Conservation (phyloP, 177 flowering plant species). For the Telopea speciosissima region DNA sequence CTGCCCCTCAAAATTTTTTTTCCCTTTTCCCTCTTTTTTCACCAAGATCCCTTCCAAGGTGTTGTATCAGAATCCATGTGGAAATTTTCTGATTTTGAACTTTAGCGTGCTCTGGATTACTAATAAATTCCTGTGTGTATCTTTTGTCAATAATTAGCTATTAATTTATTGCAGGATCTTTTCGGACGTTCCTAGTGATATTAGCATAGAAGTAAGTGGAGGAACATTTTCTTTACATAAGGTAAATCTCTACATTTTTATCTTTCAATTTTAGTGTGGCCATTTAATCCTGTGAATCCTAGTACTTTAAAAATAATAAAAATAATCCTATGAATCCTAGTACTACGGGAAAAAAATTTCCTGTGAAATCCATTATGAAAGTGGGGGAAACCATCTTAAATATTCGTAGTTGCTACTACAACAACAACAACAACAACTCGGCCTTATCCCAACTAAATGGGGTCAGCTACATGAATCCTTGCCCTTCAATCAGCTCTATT, state of each 20-base stretch:
- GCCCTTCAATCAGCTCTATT: no score
- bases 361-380: not conserved
- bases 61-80: not conserved
- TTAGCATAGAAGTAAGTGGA: slow-evolving; percentile 53
- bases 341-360: no score
- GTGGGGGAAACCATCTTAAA: not conserved
- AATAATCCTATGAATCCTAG: not conserved
- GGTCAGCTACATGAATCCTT: no score
- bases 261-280: not conserved
- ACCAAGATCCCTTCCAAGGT: not conserved
- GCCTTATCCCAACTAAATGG: no score
- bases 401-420: not conserved
- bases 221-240: slow-evolving; percentile 57
- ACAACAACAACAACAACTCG: no score
- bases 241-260: slow-evolving; percentile 27
- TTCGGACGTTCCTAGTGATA: slow-evolving; percentile 77
- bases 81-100: not conserved
- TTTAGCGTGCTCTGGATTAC: not conserved
- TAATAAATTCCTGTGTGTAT: no score
- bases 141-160: not conserved
- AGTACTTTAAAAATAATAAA: no score
- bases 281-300: not conserved
- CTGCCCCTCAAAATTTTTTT: not conserved
- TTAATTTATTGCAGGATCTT: slow-evolving; percentile 47
- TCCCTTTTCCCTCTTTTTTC: no score